Evolutionary conservation across 164 flowering plant genomes (phyloP), one percentile per base, ranked within the genome.

Genomic region (Vitis riparia): DNA sequence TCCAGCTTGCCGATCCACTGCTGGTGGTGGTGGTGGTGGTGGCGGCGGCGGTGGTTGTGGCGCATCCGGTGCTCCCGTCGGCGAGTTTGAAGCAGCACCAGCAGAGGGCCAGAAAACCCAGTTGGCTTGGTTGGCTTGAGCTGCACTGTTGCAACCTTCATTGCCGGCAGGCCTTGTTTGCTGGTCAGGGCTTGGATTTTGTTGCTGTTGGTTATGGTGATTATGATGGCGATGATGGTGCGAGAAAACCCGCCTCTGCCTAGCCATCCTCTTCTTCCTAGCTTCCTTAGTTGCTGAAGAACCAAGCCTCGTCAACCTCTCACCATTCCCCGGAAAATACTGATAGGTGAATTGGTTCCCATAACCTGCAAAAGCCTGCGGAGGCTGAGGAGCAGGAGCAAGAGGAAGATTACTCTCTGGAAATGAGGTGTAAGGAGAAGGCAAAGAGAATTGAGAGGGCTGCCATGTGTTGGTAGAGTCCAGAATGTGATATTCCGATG

Each of bases 241-340:
- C 5, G 83, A 60, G 17, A 74, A 74, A 30, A 84, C 52, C 82
- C 93, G 75, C 71, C 89, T 82, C 72, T 93, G 97, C 68, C 94
- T 76, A 0, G 97, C 97, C 98, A 93, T 93, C 65, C 98, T 78
- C 80, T 93, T 93, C 88, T 91, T 91, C 82, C 98, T 84, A 1
- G 98, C 98, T 62, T 93, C 98, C 63, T 89, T 91, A 0, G 98
- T 93, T 0, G 97, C 97, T 3, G 90, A 89, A 1, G 98, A 71
- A 2, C 91, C 95, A 52, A 85, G 65, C 71, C 85, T 84, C 71
- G 73, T 69, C 55, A 83, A 58, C 56, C 75, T 52, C 37, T 86
- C 89, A 3, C 81, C 86, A 14, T 65, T 69, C 3, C 79, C 83
- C 6, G 68, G 79, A 23, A 59, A 74, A 68, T 77, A 55, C 50